Base-by-base conservation (phyloP, 257 asterid genomes). In the Cynanchum wilfordii region DNA sequence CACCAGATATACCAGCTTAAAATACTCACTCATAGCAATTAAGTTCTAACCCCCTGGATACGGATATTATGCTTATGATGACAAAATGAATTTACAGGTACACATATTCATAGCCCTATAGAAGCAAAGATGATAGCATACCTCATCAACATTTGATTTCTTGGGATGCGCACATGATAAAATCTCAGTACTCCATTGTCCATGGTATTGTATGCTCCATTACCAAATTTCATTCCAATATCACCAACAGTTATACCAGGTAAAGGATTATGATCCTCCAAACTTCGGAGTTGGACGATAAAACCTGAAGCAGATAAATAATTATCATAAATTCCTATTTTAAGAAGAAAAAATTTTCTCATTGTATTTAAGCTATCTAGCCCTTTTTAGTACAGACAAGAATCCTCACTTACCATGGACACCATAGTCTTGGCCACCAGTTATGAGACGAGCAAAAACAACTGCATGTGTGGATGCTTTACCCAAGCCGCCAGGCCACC, bases 401-500 rank as follows among this genome's bases (percentile, higher is more conserved):
- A 42, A 56, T 22, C 29, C 25, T 45, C 51, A 56, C 88, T 77
- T 86, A 95, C 99, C 97, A 77, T 95, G 88, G 77, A 95, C 78
- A 49, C 98, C 99, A 82, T 90, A 79, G 74, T 92, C 96, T 89
- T 87, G 63, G 59, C 99, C 97, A 78, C 88, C 89, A 63, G 79
- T 82, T 47, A 95, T 80, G 62, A 95, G 91, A 69, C 98, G 98
- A 70, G 99, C 98, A 86, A 85, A 95, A 50, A 90, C 94, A 72
- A 90, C 64, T 38, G 88, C 99, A 85, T 95, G 98, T 42, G 98
- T 95, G 60, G 99, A 89, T 64, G 92, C 88, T 87, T 95, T 95
- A 57, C 98, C 99, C 82, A 95, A 86, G 74, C 99, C 99, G 72
- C 99, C 99, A 55, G 99, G 99, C 99, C 99, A 95, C 99, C 99